These are phyloP conservation scores for Pseudogymnoascus sp. DNA, from an alignment of 2,329 filamentous ascomycete genomes.

Conservation along the genomic window DNA sequence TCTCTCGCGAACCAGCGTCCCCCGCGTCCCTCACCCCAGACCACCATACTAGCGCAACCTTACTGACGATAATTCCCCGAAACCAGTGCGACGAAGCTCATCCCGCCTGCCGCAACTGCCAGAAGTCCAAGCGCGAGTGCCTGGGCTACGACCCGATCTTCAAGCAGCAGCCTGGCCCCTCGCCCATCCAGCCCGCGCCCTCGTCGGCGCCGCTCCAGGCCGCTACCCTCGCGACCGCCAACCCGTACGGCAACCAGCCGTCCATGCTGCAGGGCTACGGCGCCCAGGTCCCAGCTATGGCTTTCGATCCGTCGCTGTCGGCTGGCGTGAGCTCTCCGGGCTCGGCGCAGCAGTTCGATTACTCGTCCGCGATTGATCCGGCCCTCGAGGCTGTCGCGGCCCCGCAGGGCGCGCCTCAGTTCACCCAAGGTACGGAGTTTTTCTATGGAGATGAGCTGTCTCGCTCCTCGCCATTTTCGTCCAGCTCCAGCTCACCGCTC, in stretches of 20 bases:
- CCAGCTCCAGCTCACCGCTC: background rate
- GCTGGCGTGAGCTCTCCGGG: slow-evolving; percentile 36
- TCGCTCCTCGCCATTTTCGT: background rate
- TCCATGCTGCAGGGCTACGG: slow-evolving; percentile 37
- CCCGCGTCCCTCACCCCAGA: slow-evolving; percentile 18
- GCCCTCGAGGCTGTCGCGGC: slow-evolving; percentile 45
- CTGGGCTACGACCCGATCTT: slow-evolving; percentile 83
- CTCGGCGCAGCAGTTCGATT: slow-evolving; percentile 45
- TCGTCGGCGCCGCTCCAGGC: slow-evolving; percentile 30
- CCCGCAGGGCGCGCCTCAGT: slow-evolving; percentile 14
- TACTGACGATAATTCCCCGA: slow-evolving; percentile 16
- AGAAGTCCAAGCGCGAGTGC: slow-evolving; percentile 81
- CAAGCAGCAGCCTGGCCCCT: slow-evolving; percentile 58
- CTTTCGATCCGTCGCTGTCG: slow-evolving; percentile 27
- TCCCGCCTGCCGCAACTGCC: slow-evolving; percentile 83
- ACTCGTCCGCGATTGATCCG: slow-evolving; percentile 56
- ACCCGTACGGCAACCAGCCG: slow-evolving; percentile 39
- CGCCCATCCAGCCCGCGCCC: slow-evolving; percentile 63
- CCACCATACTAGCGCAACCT: slow-evolving; percentile 12
- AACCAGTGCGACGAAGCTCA: slow-evolving; percentile 89
- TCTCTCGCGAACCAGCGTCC: slow-evolving; percentile 20
- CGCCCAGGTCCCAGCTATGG: slow-evolving; percentile 18
- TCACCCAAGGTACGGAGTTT: background rate
- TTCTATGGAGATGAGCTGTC: background rate
- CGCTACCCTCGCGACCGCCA: slow-evolving; percentile 22